Conservation (phyloP, 2,329 filamentous ascomycete genomes). For the Biscogniauxia sp. region DNA sequence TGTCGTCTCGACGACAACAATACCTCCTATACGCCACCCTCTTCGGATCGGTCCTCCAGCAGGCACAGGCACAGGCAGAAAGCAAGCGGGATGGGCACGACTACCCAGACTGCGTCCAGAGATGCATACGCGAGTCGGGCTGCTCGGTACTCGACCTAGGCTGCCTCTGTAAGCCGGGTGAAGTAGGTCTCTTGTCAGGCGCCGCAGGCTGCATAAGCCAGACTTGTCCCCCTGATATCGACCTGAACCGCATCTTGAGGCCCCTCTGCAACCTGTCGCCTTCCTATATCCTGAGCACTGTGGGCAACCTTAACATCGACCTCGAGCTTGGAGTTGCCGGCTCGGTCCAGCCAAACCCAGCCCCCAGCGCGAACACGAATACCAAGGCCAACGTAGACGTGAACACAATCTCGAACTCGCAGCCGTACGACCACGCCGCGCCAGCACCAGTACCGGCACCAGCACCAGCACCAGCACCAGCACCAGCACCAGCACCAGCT, state of each 20-base stretch:
- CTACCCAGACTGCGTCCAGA: slow-evolving; percentile 35
- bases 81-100: slow-evolving; percentile 12
- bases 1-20: slow-evolving; percentile 24
- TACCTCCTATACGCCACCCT: slow-evolving; percentile 24
- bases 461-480: not conserved
- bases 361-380: too few species aligned
- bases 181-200: slow-evolving; percentile 35
- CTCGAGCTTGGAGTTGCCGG: slow-evolving; percentile 34
- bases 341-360: slow-evolving; percentile 13
- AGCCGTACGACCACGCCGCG: too few species aligned
- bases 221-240: slow-evolving; percentile 34
- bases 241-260: slow-evolving; percentile 34
- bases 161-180: slow-evolving; percentile 38
- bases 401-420: too few species aligned
- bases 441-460: not conserved
- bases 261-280: slow-evolving; percentile 1
- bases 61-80: slow-evolving; percentile 16
- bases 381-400: not conserved
- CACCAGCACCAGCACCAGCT: too few species aligned
- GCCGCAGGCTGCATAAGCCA: slow-evolving; percentile 38
- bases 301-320: slow-evolving; percentile 3
- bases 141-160: slow-evolving; percentile 31
- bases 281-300: not conserved
- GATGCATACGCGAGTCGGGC: slow-evolving; percentile 35
- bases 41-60: slow-evolving; percentile 24